These are phyloP conservation scores for Salvia splendens DNA, from an alignment of 257 asterid species.

Conservation along the genomic window DNA sequence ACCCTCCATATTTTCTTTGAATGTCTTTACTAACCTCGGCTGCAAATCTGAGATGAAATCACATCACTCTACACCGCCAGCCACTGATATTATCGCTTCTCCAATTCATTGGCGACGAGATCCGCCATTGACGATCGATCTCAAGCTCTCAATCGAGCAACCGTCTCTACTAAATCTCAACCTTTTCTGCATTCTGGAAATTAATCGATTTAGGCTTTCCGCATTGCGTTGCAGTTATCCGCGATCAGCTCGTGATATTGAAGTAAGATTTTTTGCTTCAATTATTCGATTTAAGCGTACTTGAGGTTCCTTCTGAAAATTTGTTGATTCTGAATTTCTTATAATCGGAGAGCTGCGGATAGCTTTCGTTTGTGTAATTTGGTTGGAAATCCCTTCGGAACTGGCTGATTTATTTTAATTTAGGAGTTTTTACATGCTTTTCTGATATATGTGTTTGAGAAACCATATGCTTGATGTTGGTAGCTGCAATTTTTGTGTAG, in stretches of 20 bases:
- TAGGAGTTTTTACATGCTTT: neutral
- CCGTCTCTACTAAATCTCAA: neutral
- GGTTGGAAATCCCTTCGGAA: neutral
- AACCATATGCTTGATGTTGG: neutral
- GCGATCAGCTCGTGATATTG: no score
- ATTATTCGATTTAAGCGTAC: slow-evolving; percentile 5
- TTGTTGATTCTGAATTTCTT: neutral
- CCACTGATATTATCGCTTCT: neutral
- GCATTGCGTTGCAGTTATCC: slow-evolving; percentile 19
- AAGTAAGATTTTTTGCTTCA: slow-evolving; percentile 21
- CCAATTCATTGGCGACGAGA: slow-evolving; percentile 2
- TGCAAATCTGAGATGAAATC: slow-evolving; percentile 12
- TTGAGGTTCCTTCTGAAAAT: neutral
- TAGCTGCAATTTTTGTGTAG: neutral
- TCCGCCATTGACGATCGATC: slow-evolving; percentile 13
- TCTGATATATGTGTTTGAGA: neutral
- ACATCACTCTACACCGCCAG: no score
- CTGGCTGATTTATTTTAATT: neutral
- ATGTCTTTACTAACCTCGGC: neutral
- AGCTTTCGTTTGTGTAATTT: neutral
- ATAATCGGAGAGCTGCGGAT: neutral
- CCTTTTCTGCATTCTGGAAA: neutral
- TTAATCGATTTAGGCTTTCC: neutral
- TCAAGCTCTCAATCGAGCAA: neutral
- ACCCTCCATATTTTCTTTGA: neutral